These are phyloP conservation scores for Datisca glomerata DNA, from an alignment of 306 rosid genomes.

Conservation along the genomic window DNA sequence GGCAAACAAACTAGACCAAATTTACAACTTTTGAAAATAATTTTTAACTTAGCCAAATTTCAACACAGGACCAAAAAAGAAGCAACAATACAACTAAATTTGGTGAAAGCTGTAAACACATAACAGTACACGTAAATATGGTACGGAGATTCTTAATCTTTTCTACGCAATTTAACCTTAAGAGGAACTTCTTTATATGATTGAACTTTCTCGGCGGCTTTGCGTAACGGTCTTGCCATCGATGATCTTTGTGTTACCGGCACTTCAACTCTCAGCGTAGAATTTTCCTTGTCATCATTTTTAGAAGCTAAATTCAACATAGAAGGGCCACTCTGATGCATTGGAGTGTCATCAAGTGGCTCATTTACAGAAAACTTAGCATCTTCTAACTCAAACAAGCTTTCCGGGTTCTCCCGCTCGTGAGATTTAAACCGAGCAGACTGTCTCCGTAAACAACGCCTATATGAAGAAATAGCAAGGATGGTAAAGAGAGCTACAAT, in stretches of 20 bases:
- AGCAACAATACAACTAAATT: no score
- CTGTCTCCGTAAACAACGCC: conserved; percentile 53
- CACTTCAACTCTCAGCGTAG: conserved; percentile 21
- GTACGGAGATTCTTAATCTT: conserved; percentile 11
- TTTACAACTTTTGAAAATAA: no score
- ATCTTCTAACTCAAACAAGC: conserved; percentile 55
- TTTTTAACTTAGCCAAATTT: no score
- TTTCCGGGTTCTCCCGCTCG: conserved; percentile 30
- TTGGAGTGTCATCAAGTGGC: conserved; percentile 1
- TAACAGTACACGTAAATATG: background rate
- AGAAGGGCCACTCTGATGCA: background rate
- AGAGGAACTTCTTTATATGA: conserved; percentile 53
- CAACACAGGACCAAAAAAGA: no score
- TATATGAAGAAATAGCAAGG: conserved; percentile 9
- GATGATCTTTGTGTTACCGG: conserved; percentile 28
- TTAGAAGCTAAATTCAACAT: background rate
- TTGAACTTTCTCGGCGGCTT: conserved; percentile 50
- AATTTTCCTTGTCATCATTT: conserved; percentile 20
- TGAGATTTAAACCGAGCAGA: conserved; percentile 38
- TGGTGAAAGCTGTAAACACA: no score
- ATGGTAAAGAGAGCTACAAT: background rate
- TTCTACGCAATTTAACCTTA: conserved; percentile 47
- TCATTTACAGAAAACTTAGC: conserved; percentile 13
- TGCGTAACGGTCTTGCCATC: conserved; percentile 50
- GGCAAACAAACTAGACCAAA: no score